Evolutionary conservation across 495 filamentous ascomycete genomes (phyloP).

Genomic region (Cercophora newfieldiana): DNA sequence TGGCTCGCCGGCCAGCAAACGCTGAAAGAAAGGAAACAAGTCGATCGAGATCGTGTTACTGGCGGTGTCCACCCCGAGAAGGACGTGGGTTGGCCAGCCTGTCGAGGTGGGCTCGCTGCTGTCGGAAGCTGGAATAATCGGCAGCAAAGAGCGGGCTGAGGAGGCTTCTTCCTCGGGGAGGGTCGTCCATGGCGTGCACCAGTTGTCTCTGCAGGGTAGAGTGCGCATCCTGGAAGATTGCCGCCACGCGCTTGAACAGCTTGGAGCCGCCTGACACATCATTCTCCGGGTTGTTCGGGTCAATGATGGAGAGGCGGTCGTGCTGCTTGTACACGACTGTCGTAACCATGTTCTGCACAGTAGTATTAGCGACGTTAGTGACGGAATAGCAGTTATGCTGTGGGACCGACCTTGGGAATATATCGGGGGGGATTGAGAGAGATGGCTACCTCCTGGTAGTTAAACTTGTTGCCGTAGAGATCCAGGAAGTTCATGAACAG

Average conservation of each 20-base stretch:
- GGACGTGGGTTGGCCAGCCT: slow-evolving; percentile 23
- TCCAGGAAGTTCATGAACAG: slow-evolving; percentile 83
- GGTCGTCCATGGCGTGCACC: slow-evolving; percentile 28
- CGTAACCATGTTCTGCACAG: slow-evolving; percentile 35
- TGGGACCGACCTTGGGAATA: slow-evolving; percentile 73
- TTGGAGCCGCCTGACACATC: slow-evolving; percentile 83
- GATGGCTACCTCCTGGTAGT: slow-evolving; percentile 66
- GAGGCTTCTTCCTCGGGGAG: slow-evolving; percentile 53
- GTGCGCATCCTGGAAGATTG: slow-evolving; percentile 64
- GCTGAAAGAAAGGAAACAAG: neutral
- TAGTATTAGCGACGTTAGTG: no score
- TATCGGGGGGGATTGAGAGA: slow-evolving; percentile 69
- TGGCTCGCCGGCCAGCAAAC: neutral
- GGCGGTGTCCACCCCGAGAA: no score
- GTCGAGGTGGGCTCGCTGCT: slow-evolving; percentile 56
- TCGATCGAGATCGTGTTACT: neutral
- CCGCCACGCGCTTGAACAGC: slow-evolving; percentile 61
- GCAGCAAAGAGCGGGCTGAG: slow-evolving; percentile 66
- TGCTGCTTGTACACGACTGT: slow-evolving; percentile 50
- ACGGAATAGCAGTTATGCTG: no score
- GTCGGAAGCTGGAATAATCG: slow-evolving; percentile 66
- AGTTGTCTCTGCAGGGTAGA: slow-evolving; percentile 58
- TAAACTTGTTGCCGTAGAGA: slow-evolving; percentile 80
- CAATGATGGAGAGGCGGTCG: slow-evolving; percentile 70
- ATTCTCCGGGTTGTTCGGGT: slow-evolving; percentile 80